Evolutionary conservation across 1,284 basidiomycete genomes (phyloP).

Genomic region (Phlebopus sp.): DNA sequence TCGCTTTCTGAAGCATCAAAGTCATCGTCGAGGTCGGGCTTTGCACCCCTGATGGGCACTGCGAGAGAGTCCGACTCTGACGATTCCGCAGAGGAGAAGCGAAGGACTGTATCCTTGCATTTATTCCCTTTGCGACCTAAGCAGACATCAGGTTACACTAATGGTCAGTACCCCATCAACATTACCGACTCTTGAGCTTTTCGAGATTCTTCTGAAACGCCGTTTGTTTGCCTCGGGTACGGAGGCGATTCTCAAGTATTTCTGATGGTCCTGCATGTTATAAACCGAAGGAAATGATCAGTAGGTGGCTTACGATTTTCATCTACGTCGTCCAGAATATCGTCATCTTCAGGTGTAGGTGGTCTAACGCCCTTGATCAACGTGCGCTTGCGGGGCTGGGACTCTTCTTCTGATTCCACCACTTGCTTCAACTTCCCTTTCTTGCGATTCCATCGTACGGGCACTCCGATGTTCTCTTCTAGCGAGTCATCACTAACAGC

Average conservation of each 20-base stretch:
- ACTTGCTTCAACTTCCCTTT: constrained; percentile 21
- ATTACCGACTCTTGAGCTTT: constrained; percentile 52
- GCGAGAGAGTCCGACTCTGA: constrained; percentile 32
- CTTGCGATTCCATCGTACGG: constrained; percentile 18
- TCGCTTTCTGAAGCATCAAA: constrained; percentile 21
- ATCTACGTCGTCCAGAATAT: constrained; percentile 58
- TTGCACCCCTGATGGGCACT: constrained; percentile 30
- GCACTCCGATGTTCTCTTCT: constrained; percentile 15
- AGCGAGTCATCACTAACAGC: constrained; percentile 28
- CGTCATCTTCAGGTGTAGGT: constrained; percentile 45
- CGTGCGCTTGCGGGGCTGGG: constrained; percentile 39
- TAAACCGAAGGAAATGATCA: constrained; percentile 1
- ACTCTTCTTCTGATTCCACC: constrained; percentile 30
- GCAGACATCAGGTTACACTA: constrained; percentile 2
- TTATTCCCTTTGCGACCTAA: constrained; percentile 43
- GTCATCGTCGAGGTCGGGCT: constrained; percentile 17
- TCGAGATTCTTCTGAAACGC: constrained; percentile 61
- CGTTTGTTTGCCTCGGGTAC: constrained; percentile 57
- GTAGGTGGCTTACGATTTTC: constrained; percentile 44
- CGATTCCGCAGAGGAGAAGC: constrained; percentile 37
- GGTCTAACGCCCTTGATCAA: constrained; percentile 49
- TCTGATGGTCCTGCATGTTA: constrained; percentile 35
- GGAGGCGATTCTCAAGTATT: constrained; percentile 62
- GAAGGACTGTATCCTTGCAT: constrained; percentile 38
- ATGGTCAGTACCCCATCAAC: neutral